A percentile compares a stretch with the other conserved stretches of the same genome.
phyloP scores from a whole-genome alignment of 805 yeast species.

The Nematodospora valgi region DNA sequence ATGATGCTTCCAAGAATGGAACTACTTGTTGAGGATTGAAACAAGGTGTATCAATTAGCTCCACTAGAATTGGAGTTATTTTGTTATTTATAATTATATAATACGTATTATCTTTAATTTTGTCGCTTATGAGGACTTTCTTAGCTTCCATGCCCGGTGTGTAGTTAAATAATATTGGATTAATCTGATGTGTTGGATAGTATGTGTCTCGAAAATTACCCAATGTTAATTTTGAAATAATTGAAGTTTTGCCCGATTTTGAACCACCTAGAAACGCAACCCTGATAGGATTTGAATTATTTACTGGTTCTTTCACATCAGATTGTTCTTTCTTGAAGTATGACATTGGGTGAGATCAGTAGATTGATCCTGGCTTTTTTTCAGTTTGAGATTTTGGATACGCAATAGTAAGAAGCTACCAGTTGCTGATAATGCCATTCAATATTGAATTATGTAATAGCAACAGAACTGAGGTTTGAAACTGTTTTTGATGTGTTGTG shows the following conservation, averaged over 20 bases:
- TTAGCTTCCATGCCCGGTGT: constrained; percentile 31
- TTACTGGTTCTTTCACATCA: constrained; percentile 11
- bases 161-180: constrained; percentile 56
- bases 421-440: too few relatives aligned
- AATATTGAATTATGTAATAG: too few relatives aligned
- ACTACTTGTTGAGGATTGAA: constrained; percentile 64
- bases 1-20: constrained; percentile 71
- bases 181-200: constrained; percentile 67
- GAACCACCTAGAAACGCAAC: constrained; percentile 61
- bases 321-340: neutral
- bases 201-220: constrained; percentile 61
- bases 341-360: neutral
- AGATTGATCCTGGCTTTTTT: neutral
- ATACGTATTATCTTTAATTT: neutral
- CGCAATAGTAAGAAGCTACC: neutral
- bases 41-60: constrained; percentile 73
- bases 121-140: constrained; percentile 21
- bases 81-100: neutral
- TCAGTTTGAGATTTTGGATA: neutral
- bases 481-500: too few relatives aligned
- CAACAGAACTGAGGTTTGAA: too few relatives aligned
- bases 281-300: constrained; percentile 44
- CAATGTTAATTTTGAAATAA: constrained; percentile 46
- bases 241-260: constrained; percentile 58
- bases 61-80: constrained; percentile 56